Base-by-base conservation (phyloP, 352 stramenopile genomes). In the Pythium apleroticum region DNA sequence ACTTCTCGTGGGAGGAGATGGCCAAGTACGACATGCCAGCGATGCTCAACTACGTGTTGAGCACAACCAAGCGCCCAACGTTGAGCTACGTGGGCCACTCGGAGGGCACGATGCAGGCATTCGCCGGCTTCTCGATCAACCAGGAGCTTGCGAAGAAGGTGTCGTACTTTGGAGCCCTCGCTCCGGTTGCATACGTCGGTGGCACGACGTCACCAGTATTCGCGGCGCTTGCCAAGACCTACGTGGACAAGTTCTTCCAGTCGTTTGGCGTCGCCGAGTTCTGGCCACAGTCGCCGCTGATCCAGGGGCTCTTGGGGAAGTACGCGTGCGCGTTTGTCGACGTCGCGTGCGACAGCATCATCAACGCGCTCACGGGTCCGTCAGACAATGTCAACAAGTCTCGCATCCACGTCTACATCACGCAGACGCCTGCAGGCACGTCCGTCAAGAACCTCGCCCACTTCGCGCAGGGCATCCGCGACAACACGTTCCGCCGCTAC, bases 371-470 rank as follows among this genome's bases (percentile, higher is more conserved):
- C 53, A 74, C 66, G 22, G 76, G 76, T 7, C 69, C 68, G 4
- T 84, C 78, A 3, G 52, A 74, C 30, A 81, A 84, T 58, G 52
- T 86, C 49, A 88, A 88, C 68, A 71, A 65, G 10, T 81, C 74
- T 14, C 71, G 80, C 3, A 66, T 89, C 41, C 76, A 86, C 45
- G 80, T 89, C n/a, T 89, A 89, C 55, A 70, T 89, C 30, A 75
- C 75, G n/a, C 77, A 86, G 60, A 89, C 80, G 3, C 80, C 80
- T 1, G 77, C 77, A 7, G 74, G 77, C 4, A 89, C 80, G 15
- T 87, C 77, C 1, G 77, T 86, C 53, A 89, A 86, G 68, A 89
- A 85, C 66, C 69, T 89, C 60, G 80, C 70, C 14, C 80, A 89
- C 52, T 89, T 82, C 50, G 80, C 77, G 19, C 80, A 89, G 57